phyloP scores from a whole-genome alignment of 768 basidiomycete species.

The Mycena vulgaris region DNA sequence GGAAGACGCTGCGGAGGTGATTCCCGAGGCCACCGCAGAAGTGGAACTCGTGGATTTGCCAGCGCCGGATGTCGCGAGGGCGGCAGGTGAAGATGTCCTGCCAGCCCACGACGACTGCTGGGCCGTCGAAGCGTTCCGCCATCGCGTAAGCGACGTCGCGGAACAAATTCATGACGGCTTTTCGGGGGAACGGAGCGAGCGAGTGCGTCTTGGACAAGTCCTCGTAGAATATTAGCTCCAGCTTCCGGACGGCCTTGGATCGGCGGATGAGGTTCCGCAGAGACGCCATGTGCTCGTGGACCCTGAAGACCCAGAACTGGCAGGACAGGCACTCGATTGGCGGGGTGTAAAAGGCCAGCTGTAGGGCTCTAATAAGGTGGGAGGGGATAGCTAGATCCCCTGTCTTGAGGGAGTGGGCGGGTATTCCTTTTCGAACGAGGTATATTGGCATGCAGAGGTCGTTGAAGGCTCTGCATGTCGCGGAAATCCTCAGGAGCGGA shows the following conservation, averaged over 20 bases:
- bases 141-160: background rate
- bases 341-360: background rate
- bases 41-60: background rate
- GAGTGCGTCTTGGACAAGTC: background rate
- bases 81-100: background rate
- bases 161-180: background rate
- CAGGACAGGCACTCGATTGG: constrained; percentile 9
- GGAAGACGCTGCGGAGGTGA: background rate
- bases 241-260: background rate
- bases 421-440: background rate
- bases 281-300: background rate
- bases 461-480: constrained; percentile 1
- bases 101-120: background rate
- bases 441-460: constrained; percentile 2
- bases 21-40: background rate
- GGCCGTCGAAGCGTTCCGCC: background rate
- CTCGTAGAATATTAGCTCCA: background rate
- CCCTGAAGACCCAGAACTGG: background rate
- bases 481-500: background rate
- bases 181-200: background rate
- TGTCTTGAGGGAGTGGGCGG: background rate
- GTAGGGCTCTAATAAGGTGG: background rate
- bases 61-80: background rate
- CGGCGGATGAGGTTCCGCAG: background rate
- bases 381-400: background rate